A percentile compares a stretch with the other conserved stretches of the same genome.
These are phyloP conservation scores for Dipteronia dyeriana DNA, from an alignment of 345 rosid species.

Conservation along the genomic window DNA sequence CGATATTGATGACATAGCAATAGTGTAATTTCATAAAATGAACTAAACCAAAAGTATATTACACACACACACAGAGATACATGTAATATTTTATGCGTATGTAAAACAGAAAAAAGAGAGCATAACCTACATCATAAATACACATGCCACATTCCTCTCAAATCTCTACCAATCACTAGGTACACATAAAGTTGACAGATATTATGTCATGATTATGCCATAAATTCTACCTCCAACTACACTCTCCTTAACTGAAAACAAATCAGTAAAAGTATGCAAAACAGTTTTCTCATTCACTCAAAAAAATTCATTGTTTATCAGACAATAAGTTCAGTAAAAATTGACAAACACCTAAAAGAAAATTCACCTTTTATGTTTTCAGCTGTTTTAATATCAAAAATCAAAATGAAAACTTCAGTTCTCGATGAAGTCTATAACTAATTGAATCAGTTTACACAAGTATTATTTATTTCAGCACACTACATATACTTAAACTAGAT, in stretches of 20 bases:
- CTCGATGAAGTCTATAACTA: constrained; percentile 5
- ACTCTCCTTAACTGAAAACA: constrained; percentile 40
- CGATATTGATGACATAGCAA: not conserved
- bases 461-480: too few species aligned
- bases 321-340: not conserved
- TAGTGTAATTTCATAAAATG: not conserved
- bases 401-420: not conserved
- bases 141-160: constrained; percentile 70
- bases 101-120: not conserved
- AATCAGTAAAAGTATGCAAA: constrained; percentile 21
- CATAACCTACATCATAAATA: constrained; percentile 55
- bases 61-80: too few species aligned
- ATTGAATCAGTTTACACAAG: not conserved
- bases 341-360: not conserved
- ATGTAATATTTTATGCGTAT: too few species aligned
- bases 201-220: too few species aligned
- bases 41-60: not conserved
- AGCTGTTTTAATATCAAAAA: not conserved
- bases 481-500: too few species aligned
- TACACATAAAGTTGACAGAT: too few species aligned
- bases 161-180: constrained; percentile 56
- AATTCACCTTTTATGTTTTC: not conserved
- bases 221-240: not conserved
- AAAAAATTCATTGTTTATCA: not conserved
- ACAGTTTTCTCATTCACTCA: not conserved